Base-by-base conservation (phyloP, 495 filamentous ascomycete genomes). In the Alectoria sarmentosa region DNA sequence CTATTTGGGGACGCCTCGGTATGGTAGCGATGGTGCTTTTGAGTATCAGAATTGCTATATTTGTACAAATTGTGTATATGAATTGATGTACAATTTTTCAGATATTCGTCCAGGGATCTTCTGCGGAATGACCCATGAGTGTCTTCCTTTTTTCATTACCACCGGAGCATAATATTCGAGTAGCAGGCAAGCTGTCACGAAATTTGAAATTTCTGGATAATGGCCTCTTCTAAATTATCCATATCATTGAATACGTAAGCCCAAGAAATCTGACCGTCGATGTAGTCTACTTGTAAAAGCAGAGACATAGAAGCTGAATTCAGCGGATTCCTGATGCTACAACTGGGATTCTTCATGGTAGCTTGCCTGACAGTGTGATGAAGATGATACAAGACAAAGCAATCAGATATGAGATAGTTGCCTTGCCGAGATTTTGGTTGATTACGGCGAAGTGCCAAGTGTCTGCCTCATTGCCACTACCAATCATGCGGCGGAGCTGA, bases 401-500 rank as follows among this genome's bases (percentile, higher is more conserved):
- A 15, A 41, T 41, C 39, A n/a, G n/a, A n/a, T n/a, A n/a, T n/a
- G n/a, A n/a, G n/a, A n/a, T n/a, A n/a, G n/a, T n/a, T n/a, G n/a
- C n/a, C n/a, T n/a, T n/a, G n/a, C 0, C 6, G 21, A 46, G 42
- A 23, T 49, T 11, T 6, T 28, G 9, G 3, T 49, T 14, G 46
- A 49, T 26, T 4, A 49, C 10, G n/a, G n/a, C n/a, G n/a, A n/a
- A n/a, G n/a, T 8, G 14, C 14, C 17, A 19, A 55, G 8, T 55
- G 28, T 32, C 49, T 17, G 49, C 28, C 26, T 32, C 49, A 10
- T 32, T 10, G 52, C 52, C 52, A 55, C 52, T 55, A 28, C 49
- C 6, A 14, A 54, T 54, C 26, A 54, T 55, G 52, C 34, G 52
- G 52, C 52, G 28, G 52, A 55, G 52, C 5, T 55, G 52, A 55